A percentile compares a stretch with the other conserved stretches of the same genome.
These are phyloP conservation scores for Aspergillus melleus DNA, from an alignment of 2,329 filamentous ascomycete species.

Conservation along the genomic window DNA sequence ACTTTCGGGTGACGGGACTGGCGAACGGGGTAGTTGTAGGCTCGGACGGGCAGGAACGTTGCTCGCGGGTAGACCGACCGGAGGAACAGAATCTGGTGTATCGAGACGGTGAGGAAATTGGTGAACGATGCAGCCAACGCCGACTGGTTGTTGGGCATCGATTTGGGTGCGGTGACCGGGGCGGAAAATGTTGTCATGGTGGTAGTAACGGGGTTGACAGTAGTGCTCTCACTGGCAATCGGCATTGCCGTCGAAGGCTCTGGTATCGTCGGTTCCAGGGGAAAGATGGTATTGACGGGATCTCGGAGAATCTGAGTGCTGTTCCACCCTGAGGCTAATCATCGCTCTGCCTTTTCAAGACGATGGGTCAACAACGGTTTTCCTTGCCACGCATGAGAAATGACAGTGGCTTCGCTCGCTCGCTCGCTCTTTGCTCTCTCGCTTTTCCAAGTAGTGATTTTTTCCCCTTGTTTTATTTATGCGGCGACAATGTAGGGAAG, in stretches of 20 bases:
- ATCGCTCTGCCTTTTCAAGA: conserved; percentile 42
- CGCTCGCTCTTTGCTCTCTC: neutral
- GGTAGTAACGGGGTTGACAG: conserved; percentile 30
- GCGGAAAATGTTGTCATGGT: conserved; percentile 43
- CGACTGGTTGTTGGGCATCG: conserved; percentile 52
- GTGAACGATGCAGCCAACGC: conserved; percentile 69
- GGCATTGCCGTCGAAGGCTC: conserved; percentile 39
- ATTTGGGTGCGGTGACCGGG: conserved; percentile 41
- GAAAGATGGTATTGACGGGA: conserved; percentile 36
- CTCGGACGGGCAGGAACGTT: conserved; percentile 76
- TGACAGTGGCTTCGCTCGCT: neutral
- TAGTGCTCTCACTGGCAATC: conserved; percentile 44
- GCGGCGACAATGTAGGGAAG: neutral
- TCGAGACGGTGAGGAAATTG: conserved; percentile 76
- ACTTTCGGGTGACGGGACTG: conserved; percentile 85
- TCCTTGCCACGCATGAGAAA: conserved; percentile 9
- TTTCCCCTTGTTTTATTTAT: neutral
- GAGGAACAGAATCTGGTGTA: conserved; percentile 84
- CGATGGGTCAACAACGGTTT: conserved; percentile 28
- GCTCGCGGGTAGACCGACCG: conserved; percentile 73
- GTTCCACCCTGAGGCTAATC: conserved; percentile 46
- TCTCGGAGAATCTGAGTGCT: conserved; percentile 42
- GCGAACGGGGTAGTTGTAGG: conserved; percentile 80
- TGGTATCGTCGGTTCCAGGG: conserved; percentile 34
- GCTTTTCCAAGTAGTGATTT: neutral